Evolutionary conservation across 2,329 filamentous ascomycete species (phyloP).

Genomic region (Paecilomyces fulvus): DNA sequence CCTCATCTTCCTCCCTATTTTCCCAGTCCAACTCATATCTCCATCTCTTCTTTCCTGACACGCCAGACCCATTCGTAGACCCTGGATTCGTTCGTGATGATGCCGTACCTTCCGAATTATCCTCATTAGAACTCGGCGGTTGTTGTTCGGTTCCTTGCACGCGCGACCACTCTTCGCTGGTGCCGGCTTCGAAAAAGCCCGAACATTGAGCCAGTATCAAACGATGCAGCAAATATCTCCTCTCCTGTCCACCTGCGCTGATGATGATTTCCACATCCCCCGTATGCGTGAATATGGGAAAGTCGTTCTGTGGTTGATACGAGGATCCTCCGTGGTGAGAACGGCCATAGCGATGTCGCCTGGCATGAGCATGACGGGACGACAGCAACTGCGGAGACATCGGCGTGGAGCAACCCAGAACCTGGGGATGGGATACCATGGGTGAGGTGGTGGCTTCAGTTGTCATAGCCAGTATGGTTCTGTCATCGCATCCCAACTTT

Average conservation of each 20-base stretch:
- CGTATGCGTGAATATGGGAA: slow-evolving; percentile 80
- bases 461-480: not conserved
- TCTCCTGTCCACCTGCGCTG: slow-evolving; percentile 59
- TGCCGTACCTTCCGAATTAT: slow-evolving; percentile 27
- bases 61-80: slow-evolving; percentile 32
- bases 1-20: slow-evolving; percentile 58
- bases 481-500: not conserved
- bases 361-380: slow-evolving; percentile 51
- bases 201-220: slow-evolving; percentile 84
- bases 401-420: slow-evolving; percentile 46
- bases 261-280: slow-evolving; percentile 90
- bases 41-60: slow-evolving; percentile 57
- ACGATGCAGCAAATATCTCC: slow-evolving; percentile 77
- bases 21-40: slow-evolving; percentile 80
- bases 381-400: slow-evolving; percentile 56
- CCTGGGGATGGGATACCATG: slow-evolving; percentile 38
- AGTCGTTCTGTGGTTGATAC: slow-evolving; percentile 74
- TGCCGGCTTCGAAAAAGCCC: slow-evolving; percentile 79
- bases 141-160: slow-evolving; percentile 28
- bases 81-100: slow-evolving; percentile 30
- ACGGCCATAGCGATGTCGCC: slow-evolving; percentile 67
- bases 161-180: slow-evolving; percentile 66
- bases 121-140: slow-evolving; percentile 28
- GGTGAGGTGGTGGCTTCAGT: slow-evolving; percentile 4
- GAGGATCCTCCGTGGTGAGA: slow-evolving; percentile 68